Conservation (phyloP, 257 asterid species). For the Solanum sejunctum region DNA sequence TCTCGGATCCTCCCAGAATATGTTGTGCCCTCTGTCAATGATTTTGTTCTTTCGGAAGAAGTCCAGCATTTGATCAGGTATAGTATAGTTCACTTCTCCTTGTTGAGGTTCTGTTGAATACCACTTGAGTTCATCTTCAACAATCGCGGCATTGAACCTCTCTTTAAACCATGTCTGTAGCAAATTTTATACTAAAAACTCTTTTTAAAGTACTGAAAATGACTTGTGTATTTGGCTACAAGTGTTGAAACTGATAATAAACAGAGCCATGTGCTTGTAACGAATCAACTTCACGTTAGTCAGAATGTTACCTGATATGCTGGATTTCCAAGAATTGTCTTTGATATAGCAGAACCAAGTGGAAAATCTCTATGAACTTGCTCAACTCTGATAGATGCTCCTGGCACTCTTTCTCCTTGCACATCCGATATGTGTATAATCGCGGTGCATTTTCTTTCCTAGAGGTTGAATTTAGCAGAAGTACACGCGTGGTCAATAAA, state of each 20-base stretch:
- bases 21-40: conserved; percentile 26
- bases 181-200: too few species aligned
- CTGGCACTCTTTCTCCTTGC: conserved; percentile 15
- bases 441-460: conserved; percentile 29
- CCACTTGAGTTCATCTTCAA: conserved; percentile 38
- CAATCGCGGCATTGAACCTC: conserved; percentile 25
- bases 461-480: neutral
- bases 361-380: conserved; percentile 35
- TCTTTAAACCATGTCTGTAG: conserved; percentile 24
- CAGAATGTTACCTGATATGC: conserved; percentile 14
- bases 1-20: conserved; percentile 30
- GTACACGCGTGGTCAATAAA: neutral
- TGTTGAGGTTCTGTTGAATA: conserved; percentile 25
- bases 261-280: neutral
- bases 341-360: conserved; percentile 39
- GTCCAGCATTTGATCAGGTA: conserved; percentile 28
- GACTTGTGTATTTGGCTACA: neutral
- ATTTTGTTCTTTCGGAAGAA: conserved; percentile 25
- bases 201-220: too few species aligned
- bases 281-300: neutral
- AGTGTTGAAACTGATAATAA: neutral
- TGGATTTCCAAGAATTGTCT: conserved; percentile 22
- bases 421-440: conserved; percentile 23
- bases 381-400: conserved; percentile 9
- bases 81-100: conserved; percentile 20